Percentiles rank a stretch among this genome's conserved stretches.
Conservation (phyloP, 1,284 basidiomycete genomes). For the Malassezia restricta region DNA sequence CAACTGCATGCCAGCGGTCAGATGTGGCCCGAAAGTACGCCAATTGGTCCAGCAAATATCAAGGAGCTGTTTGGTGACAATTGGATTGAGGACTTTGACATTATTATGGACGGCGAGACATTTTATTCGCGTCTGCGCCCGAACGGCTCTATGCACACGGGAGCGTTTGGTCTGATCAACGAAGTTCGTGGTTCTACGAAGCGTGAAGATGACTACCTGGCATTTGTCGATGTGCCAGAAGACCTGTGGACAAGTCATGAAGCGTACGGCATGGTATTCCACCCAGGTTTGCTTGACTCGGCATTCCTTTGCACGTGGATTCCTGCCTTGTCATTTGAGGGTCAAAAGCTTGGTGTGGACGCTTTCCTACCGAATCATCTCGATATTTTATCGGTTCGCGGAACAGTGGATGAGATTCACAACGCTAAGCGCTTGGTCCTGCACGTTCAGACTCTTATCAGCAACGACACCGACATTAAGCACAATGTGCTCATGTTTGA, state of each 20-base stretch:
- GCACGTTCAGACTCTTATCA: conserved; percentile 9
- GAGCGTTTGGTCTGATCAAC: conserved; percentile 17
- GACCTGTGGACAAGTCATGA: conserved; percentile 15
- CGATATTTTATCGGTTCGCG: conserved; percentile 14
- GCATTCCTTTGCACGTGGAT: conserved; percentile 18
- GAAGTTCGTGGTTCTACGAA: conserved; percentile 15
- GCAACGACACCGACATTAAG: conserved; percentile 14
- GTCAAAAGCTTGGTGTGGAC: conserved; percentile 14
- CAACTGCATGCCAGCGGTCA: conserved; percentile 15
- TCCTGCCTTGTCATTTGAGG: conserved; percentile 17
- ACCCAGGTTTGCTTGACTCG: conserved; percentile 18
- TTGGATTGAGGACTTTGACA: conserved; percentile 17
- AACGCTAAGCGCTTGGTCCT: conserved; percentile 7
- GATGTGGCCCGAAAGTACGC: conserved; percentile 10
- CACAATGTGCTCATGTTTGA: conserved; percentile 19
- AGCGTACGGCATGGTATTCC: conserved; percentile 13
- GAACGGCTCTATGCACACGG: conserved; percentile 17
- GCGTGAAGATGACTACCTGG: conserved; percentile 18
- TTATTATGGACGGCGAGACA: conserved; percentile 17
- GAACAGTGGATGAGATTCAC: conserved; percentile 14
- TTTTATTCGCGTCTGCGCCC: conserved; percentile 14
- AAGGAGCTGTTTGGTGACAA: conserved; percentile 14
- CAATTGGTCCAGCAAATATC: conserved; percentile 11
- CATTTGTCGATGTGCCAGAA: conserved; percentile 14
- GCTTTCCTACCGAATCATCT: conserved; percentile 16